A percentile compares a stretch with the other conserved stretches of the same genome.
phyloP scores from a whole-genome alignment of 805 yeast genomes.

The Candida parachauliodes region DNA sequence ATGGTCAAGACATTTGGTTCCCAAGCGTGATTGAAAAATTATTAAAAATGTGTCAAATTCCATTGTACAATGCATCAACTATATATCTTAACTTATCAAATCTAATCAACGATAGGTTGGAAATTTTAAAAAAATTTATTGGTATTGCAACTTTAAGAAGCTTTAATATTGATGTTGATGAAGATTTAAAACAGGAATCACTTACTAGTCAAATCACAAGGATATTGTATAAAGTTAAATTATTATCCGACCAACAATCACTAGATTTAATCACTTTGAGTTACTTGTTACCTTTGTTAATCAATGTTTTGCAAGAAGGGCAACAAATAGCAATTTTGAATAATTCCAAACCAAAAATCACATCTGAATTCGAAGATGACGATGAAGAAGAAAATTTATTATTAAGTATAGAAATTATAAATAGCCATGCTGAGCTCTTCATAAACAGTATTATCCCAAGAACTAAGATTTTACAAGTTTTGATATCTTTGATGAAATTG shows the following conservation, averaged over 20 bases:
- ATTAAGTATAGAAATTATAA: conserved; percentile 71
- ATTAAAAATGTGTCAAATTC: conserved; percentile 41
- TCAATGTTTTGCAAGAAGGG: conserved; percentile 65
- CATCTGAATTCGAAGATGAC: conserved; percentile 73
- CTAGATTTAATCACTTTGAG: conserved; percentile 66
- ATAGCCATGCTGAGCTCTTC: conserved; percentile 65
- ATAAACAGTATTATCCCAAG: conserved; percentile 69
- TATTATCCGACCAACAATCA: conserved; percentile 68
- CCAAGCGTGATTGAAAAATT: conserved; percentile 56
- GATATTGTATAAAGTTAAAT: conserved; percentile 70
- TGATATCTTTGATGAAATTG: conserved; percentile 64
- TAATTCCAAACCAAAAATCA: conserved; percentile 47
- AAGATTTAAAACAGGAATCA: conserved; percentile 47
- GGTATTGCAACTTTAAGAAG: conserved; percentile 72
- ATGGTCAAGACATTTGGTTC: conserved; percentile 69
- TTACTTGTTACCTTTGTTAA: conserved; percentile 72
- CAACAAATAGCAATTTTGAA: conserved; percentile 51
- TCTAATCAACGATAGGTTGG: conserved; percentile 51
- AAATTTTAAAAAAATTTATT: conserved; percentile 45
- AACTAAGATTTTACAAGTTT: conserved; percentile 52
- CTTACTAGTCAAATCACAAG: conserved; percentile 54
- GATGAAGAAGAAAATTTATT: conserved; percentile 84
- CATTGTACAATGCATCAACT: conserved; percentile 40
- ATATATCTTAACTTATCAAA: conserved; percentile 55
- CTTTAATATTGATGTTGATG: conserved; percentile 44